phyloP scores from a whole-genome alignment of 2,329 filamentous ascomycete species.

The Aureobasidium sp. region DNA sequence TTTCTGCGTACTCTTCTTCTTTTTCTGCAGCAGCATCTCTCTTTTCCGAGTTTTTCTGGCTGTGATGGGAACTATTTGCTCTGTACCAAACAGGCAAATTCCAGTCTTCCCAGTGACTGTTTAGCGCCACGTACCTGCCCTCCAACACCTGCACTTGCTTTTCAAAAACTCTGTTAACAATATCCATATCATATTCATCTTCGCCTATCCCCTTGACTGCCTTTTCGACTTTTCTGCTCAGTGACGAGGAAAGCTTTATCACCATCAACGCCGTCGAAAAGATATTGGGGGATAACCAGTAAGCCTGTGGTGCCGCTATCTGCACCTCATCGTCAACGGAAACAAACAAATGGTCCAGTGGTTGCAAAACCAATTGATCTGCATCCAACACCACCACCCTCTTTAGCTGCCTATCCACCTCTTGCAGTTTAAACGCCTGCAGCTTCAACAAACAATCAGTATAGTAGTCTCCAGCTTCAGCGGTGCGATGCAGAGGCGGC shows the following conservation, averaged over 20 bases:
- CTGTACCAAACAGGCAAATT: constrained; percentile 24
- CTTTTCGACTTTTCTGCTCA: constrained; percentile 22
- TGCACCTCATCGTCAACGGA: constrained; percentile 20
- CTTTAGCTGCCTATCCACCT: constrained; percentile 20
- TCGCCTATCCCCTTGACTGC: constrained; percentile 19
- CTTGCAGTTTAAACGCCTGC: constrained; percentile 25
- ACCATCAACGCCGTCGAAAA: constrained; percentile 27
- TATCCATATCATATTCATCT: constrained; percentile 27
- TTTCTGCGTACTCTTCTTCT: not conserved
- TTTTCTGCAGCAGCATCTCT: not conserved
- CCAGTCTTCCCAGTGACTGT: constrained; percentile 29
- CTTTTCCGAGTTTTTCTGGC: not conserved
- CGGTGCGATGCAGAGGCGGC: constrained; percentile 18
- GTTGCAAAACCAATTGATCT: constrained; percentile 26
- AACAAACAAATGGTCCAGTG: constrained; percentile 26
- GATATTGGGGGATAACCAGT: constrained; percentile 25
- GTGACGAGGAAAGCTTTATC: constrained; percentile 23
- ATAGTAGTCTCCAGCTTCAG: constrained; percentile 21
- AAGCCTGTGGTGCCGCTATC: constrained; percentile 26
- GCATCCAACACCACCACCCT: constrained; percentile 25
- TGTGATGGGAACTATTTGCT: too few relatives aligned
- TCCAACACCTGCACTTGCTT: constrained; percentile 25
- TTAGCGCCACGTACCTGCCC: constrained; percentile 24
- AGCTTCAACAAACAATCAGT: constrained; percentile 26
- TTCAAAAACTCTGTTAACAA: constrained; percentile 26